phyloP scores from a whole-genome alignment of 106 monocot genomes.

The Hemerocallis citrina region DNA sequence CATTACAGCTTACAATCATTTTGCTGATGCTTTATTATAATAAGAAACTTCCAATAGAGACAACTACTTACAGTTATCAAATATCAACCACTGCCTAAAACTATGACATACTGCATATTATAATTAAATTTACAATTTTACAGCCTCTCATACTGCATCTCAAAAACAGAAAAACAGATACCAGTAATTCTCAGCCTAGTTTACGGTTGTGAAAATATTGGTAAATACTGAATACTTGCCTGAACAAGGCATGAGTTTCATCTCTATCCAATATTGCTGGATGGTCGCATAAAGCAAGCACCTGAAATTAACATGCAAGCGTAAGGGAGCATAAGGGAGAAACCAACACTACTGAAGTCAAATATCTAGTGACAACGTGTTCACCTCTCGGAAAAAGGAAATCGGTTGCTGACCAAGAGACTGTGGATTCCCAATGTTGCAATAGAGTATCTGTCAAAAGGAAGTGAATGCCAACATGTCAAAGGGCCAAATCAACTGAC shows the following conservation, averaged over 20 bases:
- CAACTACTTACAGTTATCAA: too few relatives aligned
- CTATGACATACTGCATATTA: neutral
- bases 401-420: conserved; percentile 84
- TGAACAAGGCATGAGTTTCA: conserved; percentile 81
- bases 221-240: conserved; percentile 29
- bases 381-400: conserved; percentile 88
- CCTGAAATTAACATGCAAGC: conserved; percentile 36
- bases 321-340: conserved; percentile 5
- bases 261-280: conserved; percentile 61
- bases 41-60: too few relatives aligned
- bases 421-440: conserved; percentile 96
- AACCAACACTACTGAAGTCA: neutral
- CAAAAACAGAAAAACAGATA: neutral
- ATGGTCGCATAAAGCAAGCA: conserved; percentile 79
- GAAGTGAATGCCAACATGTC: too few relatives aligned
- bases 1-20: too few relatives aligned
- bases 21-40: too few relatives aligned
- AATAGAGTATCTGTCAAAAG: conserved; percentile 68
- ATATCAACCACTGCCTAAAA: neutral
- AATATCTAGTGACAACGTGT: neutral
- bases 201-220: too few relatives aligned
- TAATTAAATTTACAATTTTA: neutral
- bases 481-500: too few relatives aligned
- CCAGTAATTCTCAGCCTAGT: neutral
- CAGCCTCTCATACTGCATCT: neutral